phyloP scores from a whole-genome alignment of 2,329 filamentous ascomycete species.

The Aspergillus tamarii region DNA sequence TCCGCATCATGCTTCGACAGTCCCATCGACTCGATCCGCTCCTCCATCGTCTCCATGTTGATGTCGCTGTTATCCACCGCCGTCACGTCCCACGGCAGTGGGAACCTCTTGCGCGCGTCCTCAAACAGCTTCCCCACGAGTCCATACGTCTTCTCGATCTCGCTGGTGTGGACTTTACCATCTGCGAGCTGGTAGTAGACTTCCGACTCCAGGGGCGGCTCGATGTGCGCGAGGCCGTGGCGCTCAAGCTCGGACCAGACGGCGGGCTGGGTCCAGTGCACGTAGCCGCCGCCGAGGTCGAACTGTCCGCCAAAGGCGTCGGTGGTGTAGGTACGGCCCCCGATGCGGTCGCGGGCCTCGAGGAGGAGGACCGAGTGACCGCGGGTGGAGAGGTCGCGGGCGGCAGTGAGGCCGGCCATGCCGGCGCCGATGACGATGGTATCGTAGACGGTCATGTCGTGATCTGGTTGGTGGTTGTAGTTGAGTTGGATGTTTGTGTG shows the following conservation, averaged over 20 bases:
- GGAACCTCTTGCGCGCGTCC: slow-evolving; percentile 18
- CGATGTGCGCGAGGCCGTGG: slow-evolving; percentile 2
- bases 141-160: not conserved
- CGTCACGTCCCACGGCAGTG: slow-evolving; percentile 10
- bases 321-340: slow-evolving; percentile 10
- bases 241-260: slow-evolving; percentile 12
- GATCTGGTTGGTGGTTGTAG: too few species aligned
- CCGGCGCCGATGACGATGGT: not conserved
- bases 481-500: too few species aligned
- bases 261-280: slow-evolving; percentile 13
- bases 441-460: too few species aligned
- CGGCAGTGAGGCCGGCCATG: slow-evolving; percentile 3
- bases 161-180: slow-evolving; percentile 9
- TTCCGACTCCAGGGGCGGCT: slow-evolving; percentile 5
- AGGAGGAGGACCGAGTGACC: slow-evolving; percentile 11
- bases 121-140: slow-evolving; percentile 7
- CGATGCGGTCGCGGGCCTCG: slow-evolving; percentile 11
- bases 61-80: slow-evolving; percentile 15
- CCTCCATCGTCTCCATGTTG: slow-evolving; percentile 14
- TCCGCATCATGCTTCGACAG: slow-evolving; percentile 16
- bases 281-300: slow-evolving; percentile 12
- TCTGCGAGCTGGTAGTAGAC: slow-evolving; percentile 1
- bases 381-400: slow-evolving; percentile 6
- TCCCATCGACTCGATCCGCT: slow-evolving; percentile 12
- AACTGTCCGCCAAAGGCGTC: slow-evolving; percentile 8